A percentile compares a stretch with the other conserved stretches of the same genome.
Conservation (phyloP, 495 filamentous ascomycete species). For the Lentithecium fluviatile region DNA sequence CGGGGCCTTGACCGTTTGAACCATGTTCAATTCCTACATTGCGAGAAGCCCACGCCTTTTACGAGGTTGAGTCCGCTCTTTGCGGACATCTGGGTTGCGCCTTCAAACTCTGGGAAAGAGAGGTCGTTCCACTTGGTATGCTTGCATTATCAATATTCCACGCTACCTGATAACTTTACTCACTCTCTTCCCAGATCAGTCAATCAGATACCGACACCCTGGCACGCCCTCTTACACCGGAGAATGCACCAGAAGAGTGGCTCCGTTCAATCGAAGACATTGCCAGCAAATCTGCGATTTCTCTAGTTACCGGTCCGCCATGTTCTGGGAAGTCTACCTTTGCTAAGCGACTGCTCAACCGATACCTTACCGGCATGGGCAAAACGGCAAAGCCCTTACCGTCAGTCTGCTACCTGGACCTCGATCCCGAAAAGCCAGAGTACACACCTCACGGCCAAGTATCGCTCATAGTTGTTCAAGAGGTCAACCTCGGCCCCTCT, state of each 20-base stretch:
- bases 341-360: conserved; percentile 70
- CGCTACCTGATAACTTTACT: background rate
- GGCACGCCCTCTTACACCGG: conserved; percentile 38
- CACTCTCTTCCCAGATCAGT: background rate
- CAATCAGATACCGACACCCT: conserved; percentile 17
- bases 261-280: conserved; percentile 39
- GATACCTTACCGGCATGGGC: conserved; percentile 56
- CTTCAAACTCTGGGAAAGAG: too few relatives aligned
- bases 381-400: background rate
- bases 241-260: conserved; percentile 23
- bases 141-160: background rate
- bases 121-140: conserved; percentile 19
- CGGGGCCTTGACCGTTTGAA: conserved; percentile 13
- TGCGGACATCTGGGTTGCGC: conserved; percentile 16
- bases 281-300: conserved; percentile 47
- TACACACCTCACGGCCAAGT: conserved; percentile 74
- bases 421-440: conserved; percentile 84
- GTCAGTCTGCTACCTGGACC: conserved; percentile 66
- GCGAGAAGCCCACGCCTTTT: conserved; percentile 8
- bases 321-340: conserved; percentile 87
- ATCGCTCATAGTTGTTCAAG: conserved; percentile 63
- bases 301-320: conserved; percentile 73
- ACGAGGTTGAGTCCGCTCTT: conserved; percentile 9
- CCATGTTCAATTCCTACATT: conserved; percentile 12
- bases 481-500: conserved; percentile 68